Base-by-base conservation (phyloP, 2,329 filamentous ascomycete genomes). In the Berkeleyomyces rouxiae region DNA sequence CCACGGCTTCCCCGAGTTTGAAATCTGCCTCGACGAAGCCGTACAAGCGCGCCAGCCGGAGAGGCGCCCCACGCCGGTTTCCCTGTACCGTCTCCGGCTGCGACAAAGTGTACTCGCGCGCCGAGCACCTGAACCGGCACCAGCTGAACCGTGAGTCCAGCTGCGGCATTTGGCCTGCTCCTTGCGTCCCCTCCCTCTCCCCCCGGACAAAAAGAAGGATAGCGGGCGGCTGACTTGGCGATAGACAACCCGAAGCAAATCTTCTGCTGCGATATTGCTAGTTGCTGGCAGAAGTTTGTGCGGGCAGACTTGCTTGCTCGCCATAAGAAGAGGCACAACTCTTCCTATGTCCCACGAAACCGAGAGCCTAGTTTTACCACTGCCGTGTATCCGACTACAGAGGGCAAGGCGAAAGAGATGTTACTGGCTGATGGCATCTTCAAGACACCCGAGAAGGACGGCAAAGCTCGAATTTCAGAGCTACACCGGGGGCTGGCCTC, bases 91-190 rank as follows among this genome's bases (percentile, higher is more conserved):
- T 85, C 71, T 80, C 83, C 55, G 84, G 82, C 44, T 93, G 88
- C 72, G 85, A 85, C 67, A 91, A 90, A 78, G 80, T 85, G 64
- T 92, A 92, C 72, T 90, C 87, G 61, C 79, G 88, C 65, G 86
- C 87, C 7, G 88, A 92, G 72, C 88, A 92, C 73, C 78, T 92
- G 63, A 88, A 90, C 73, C 78, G 88, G 59, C 88, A 92, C 73
- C 86, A 91, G 74, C 72, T 92, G 70, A 92, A 92, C 70, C 88
- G 87, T 90, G 78, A 63, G 63, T 58, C 57, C 44, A 63, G 62
- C 44, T 47, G 46, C 59, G 36, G 16, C 44, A 61, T 63, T 63
- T 57, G 31, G 9, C 44, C 58, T 42, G 23, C 13, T 62, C 16
- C 10, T 39, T 23, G 23, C 42, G 58, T 47, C 16, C 23, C 23